Evolutionary conservation across 208 protist genomes (phyloP).

Genomic region (Trypanosoma avium): DNA sequence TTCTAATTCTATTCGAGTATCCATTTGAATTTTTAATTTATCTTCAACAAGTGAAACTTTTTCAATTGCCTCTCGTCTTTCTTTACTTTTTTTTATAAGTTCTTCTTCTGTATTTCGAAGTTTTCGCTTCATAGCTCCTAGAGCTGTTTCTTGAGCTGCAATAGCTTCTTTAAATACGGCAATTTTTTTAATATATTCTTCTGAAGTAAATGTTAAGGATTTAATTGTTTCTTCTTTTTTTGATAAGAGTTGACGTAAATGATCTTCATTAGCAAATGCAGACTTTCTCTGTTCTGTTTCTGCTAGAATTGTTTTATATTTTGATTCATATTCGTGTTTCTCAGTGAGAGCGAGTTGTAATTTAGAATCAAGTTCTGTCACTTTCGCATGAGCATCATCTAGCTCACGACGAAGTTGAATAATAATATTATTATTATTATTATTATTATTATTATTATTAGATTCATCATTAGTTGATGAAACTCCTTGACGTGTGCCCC

Average conservation of each 20-base stretch:
- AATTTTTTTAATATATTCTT: constrained; percentile 46
- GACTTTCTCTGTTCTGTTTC: constrained; percentile 28
- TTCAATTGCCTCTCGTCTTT: constrained; percentile 51
- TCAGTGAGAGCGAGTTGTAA: constrained; percentile 37
- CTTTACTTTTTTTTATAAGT: constrained; percentile 43
- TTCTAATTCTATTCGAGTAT: constrained; percentile 46
- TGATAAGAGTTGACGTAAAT: constrained; percentile 40
- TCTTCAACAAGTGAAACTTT: constrained; percentile 57
- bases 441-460: constrained; percentile 40
- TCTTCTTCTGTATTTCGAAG: constrained; percentile 53
- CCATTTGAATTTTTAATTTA: constrained; percentile 45
- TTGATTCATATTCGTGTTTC: constrained; percentile 37
- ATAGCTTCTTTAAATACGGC: constrained; percentile 51
- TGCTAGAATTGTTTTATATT: constrained; percentile 49
- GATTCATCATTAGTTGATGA: constrained; percentile 27
- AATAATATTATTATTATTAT: constrained; percentile 37
- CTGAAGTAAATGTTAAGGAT: constrained; percentile 44
- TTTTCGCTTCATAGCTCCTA: constrained; percentile 49
- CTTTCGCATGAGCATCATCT: constrained; percentile 27
- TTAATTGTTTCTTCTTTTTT: constrained; percentile 60
- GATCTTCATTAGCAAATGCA: constrained; percentile 9
- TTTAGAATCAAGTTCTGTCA: constrained; percentile 40
- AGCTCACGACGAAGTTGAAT: constrained; percentile 57
- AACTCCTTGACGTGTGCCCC: background rate
- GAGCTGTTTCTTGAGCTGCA: constrained; percentile 46